Conservation (phyloP, 2,329 filamentous ascomycete genomes). For the Verticillium dahliae region DNA sequence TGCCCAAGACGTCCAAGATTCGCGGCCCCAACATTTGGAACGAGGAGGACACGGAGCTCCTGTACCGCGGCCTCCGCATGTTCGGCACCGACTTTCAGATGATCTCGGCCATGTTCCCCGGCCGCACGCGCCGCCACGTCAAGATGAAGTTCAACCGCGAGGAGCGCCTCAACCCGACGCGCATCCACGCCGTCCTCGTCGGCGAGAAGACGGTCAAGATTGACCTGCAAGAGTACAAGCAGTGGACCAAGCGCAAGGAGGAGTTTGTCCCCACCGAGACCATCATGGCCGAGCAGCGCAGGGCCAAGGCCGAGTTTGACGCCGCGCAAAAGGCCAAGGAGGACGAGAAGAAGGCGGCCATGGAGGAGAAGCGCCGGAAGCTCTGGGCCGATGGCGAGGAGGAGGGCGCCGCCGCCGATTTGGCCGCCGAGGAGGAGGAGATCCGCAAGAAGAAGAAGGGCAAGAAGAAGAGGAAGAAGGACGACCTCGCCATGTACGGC, state of each 20-base stretch:
- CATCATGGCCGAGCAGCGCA: slow-evolving; percentile 49
- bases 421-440: slow-evolving; percentile 1
- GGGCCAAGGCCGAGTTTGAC: slow-evolving; percentile 36
- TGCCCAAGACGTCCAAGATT: slow-evolving; percentile 50
- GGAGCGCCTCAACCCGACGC: slow-evolving; percentile 58
- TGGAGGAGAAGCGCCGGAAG: slow-evolving; percentile 40
- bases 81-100: slow-evolving; percentile 82
- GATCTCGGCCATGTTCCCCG: slow-evolving; percentile 69
- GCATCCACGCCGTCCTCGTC: slow-evolving; percentile 58
- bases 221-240: slow-evolving; percentile 54
- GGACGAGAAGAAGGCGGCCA: slow-evolving; percentile 41
- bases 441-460: slow-evolving; percentile 23
- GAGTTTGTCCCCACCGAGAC: slow-evolving; percentile 49
- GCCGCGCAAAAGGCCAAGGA: slow-evolving; percentile 33
- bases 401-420: slow-evolving; percentile 7
- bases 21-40: slow-evolving; percentile 63
- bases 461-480: slow-evolving; percentile 21
- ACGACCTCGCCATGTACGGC: slow-evolving; percentile 20
- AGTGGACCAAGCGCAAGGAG: slow-evolving; percentile 34
- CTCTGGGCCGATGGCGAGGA: slow-evolving; percentile 35
- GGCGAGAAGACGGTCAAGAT: slow-evolving; percentile 52
- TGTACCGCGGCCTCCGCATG: slow-evolving; percentile 68
- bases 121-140: slow-evolving; percentile 64
- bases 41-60: slow-evolving; percentile 63
- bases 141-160: slow-evolving; percentile 81